These are phyloP conservation scores for Trichoderma koningiopsis DNA, from an alignment of 2,329 filamentous ascomycete genomes.

Conservation along the genomic window DNA sequence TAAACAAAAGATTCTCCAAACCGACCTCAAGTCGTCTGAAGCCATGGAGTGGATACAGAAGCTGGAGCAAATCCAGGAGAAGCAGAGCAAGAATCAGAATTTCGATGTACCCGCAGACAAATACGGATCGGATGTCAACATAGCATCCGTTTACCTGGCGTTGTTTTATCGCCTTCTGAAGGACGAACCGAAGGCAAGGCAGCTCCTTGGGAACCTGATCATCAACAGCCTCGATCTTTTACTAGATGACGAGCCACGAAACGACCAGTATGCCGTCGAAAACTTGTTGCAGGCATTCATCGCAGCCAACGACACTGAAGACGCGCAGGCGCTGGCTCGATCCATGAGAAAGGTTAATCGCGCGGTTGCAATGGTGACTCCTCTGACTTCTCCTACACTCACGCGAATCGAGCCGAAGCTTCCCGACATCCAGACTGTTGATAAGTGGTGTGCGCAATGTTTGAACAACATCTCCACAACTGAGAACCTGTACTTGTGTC, in stretches of 20 bases:
- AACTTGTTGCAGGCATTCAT: slow-evolving; percentile 45
- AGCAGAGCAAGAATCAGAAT: slow-evolving; percentile 44
- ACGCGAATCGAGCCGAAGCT: slow-evolving; percentile 41
- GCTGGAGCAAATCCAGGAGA: slow-evolving; percentile 41
- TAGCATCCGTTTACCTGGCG: slow-evolving; percentile 45
- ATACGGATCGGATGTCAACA: slow-evolving; percentile 46
- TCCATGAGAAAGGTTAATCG: slow-evolving; percentile 44
- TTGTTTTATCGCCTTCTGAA: slow-evolving; percentile 42
- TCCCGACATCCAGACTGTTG: slow-evolving; percentile 39
- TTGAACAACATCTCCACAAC: slow-evolving; percentile 38
- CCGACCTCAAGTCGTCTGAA: slow-evolving; percentile 33
- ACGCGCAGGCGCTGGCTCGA: slow-evolving; percentile 42
- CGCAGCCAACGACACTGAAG: slow-evolving; percentile 41
- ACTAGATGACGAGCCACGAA: slow-evolving; percentile 45
- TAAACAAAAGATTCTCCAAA: slow-evolving; percentile 39
- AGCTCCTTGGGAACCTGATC: slow-evolving; percentile 39
- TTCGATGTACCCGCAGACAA: slow-evolving; percentile 45
- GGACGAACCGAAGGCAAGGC: slow-evolving; percentile 33
- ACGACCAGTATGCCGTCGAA: slow-evolving; percentile 46
- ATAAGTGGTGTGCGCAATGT: slow-evolving; percentile 44
- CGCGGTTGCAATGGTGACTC: slow-evolving; percentile 34
- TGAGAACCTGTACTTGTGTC: slow-evolving; percentile 42
- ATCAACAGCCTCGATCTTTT: slow-evolving; percentile 43
- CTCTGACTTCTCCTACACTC: slow-evolving; percentile 36
- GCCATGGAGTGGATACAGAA: slow-evolving; percentile 39